A percentile compares a stretch with the other conserved stretches of the same genome.
Conservation (phyloP, 2,329 filamentous ascomycete genomes). For the Aspergillus sp. region DNA sequence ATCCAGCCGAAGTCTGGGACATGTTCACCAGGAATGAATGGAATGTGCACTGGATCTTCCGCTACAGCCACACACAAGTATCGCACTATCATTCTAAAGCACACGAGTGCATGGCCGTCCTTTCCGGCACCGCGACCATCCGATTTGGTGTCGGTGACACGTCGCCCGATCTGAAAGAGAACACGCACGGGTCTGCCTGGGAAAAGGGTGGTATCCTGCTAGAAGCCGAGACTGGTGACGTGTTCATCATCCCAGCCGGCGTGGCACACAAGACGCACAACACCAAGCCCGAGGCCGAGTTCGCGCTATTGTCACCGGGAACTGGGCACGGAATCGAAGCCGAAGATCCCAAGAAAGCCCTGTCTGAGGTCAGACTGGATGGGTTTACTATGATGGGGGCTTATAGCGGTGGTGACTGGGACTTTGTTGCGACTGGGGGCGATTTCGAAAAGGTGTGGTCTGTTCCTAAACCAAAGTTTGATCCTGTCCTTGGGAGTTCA, state of each 20-base stretch:
- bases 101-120: constrained; percentile 3
- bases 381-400: not conserved
- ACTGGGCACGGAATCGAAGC: not conserved
- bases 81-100: constrained; percentile 1
- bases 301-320: not conserved
- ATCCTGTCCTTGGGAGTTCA: not conserved
- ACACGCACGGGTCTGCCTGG: not conserved
- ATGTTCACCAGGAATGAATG: not conserved
- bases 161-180: not conserved
- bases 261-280: not conserved
- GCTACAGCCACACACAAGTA: not conserved
- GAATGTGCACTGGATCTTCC: constrained; percentile 3
- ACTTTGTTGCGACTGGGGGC: not conserved
- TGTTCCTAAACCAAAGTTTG: not conserved
- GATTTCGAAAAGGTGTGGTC: not conserved
- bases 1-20: not conserved
- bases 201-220: not conserved
- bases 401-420: not conserved
- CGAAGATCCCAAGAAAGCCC: not conserved
- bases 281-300: not conserved
- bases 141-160: not conserved
- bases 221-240: not conserved
- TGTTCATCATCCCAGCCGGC: not conserved
- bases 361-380: not conserved
- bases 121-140: not conserved